phyloP scores from a whole-genome alignment of 2,329 filamentous ascomycete genomes.

The Penicillium sp. region DNA sequence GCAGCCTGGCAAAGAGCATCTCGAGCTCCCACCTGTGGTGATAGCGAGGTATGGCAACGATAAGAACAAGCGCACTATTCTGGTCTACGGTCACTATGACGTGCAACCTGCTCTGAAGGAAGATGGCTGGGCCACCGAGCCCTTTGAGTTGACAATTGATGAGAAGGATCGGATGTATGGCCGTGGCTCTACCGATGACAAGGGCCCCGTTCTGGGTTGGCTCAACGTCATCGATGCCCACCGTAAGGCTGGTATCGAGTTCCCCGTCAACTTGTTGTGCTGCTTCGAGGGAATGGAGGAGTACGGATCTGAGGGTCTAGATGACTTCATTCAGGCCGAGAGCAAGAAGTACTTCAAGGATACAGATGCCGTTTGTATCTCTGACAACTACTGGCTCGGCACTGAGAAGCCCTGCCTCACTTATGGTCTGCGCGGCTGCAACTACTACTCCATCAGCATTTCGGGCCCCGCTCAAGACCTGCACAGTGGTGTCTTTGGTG shows the following conservation, averaged over 20 bases:
- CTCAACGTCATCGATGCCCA: slow-evolving; percentile 97
- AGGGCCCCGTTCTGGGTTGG: slow-evolving; percentile 96
- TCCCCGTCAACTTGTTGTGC: slow-evolving; percentile 97
- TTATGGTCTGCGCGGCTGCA: slow-evolving; percentile 94
- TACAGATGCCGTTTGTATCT: slow-evolving; percentile 94
- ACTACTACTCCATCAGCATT: slow-evolving; percentile 92
- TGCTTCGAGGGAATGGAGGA: slow-evolving; percentile 99
- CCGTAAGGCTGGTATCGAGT: slow-evolving; percentile 88
- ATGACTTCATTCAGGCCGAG: slow-evolving; percentile 89
- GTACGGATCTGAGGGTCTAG: slow-evolving; percentile 92
- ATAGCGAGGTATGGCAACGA: slow-evolving; percentile 90
- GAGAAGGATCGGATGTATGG: slow-evolving; percentile 94
- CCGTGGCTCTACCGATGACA: slow-evolving; percentile 93
- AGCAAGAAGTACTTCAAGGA: slow-evolving; percentile 94
- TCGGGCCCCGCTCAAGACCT: slow-evolving; percentile 90
- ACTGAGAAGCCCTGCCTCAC: slow-evolving; percentile 98
- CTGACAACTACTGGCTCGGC: slow-evolving; percentile 99
- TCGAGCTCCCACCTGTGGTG: slow-evolving; percentile 89
- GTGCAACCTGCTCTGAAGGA: slow-evolving; percentile 91
- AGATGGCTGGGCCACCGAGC: slow-evolving; percentile 94
- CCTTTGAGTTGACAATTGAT: slow-evolving; percentile 83
- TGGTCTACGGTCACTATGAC: slow-evolving; percentile 98
- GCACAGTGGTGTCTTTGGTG: slow-evolving; percentile 95
- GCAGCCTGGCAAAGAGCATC: slow-evolving; percentile 84
- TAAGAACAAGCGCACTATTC: slow-evolving; percentile 86